Conservation (phyloP, 768 basidiomycete genomes). For the Ephemerocybe angulata region DNA sequence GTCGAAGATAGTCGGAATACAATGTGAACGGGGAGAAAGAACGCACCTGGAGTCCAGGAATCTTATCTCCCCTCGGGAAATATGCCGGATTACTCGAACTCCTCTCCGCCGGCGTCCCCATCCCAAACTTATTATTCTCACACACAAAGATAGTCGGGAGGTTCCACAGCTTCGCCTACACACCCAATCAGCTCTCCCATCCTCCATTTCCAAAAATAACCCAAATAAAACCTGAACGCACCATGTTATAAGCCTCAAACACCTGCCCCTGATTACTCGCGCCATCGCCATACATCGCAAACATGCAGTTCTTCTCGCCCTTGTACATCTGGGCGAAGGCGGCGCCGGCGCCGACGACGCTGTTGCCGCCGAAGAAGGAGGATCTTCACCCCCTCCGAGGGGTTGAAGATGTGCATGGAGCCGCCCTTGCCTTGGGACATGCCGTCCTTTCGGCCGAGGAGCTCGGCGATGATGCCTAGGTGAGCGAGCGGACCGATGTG, state of each 20-base stretch:
- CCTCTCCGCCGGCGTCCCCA: slow-evolving; percentile 96
- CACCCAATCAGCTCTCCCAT: too few relatives aligned
- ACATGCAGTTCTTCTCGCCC: slow-evolving; percentile 74
- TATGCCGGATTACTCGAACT: slow-evolving; percentile 93
- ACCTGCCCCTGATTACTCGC: slow-evolving; percentile 99
- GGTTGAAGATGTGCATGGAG: slow-evolving; percentile 98
- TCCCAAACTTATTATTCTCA: slow-evolving; percentile 99
- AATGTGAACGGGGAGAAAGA: neutral
- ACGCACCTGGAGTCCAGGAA: slow-evolving; percentile 88
- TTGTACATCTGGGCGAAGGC: slow-evolving; percentile 92
- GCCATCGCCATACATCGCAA: slow-evolving; percentile 95
- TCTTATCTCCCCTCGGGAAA: slow-evolving; percentile 95
- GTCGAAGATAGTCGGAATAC: too few relatives aligned
- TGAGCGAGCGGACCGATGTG: too few relatives aligned
- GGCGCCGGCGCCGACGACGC: slow-evolving; percentile 98
- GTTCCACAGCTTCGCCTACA: slow-evolving; percentile 90
- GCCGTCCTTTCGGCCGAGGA: too few relatives aligned
- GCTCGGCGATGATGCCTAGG: too few relatives aligned
- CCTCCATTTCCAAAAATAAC: too few relatives aligned
- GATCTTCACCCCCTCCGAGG: too few relatives aligned
- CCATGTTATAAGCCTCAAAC: slow-evolving; percentile 99
- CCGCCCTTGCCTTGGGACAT: slow-evolving; percentile 98
- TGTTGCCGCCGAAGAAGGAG: slow-evolving; percentile 99
- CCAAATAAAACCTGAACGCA: too few relatives aligned
- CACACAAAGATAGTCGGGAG: slow-evolving; percentile 93